Evolutionary conservation across 495 filamentous ascomycete species (phyloP), one percentile per base, ranked within the genome.

Genomic region (Achaetomiella virescens): DNA sequence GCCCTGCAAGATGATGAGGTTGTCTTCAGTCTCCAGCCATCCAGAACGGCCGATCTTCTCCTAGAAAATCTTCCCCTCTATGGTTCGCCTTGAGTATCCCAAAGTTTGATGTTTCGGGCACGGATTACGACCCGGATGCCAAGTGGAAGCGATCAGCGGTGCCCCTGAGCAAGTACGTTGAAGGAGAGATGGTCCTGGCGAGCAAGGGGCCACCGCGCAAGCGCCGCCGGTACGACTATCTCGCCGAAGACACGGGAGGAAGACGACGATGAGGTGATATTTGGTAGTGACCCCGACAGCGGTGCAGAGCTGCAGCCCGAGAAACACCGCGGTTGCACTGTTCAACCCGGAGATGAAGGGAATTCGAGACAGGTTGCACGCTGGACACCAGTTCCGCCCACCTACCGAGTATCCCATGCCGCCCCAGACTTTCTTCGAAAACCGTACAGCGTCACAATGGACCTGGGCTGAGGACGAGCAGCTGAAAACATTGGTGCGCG

Each of bases 351-450:
- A 96, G 54, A 93, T 92, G 74, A 95, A 91, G 67, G 81, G 83
- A 46, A 90, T 95, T 25, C 83, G 91, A 49, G 91, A 96, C 61
- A 83, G 93, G 9, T 83, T 97, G 14, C 89, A 96, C 62, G 90
- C 89, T n/a, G 85, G 86, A 5, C 91, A 96, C 68, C 85, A 90
- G 47, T 97, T 97, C 71, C 79, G 90, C 54, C 92, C 92, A n/a
- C 93, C 93, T 12, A 86, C 85, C 6, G 91, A 97, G 67, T 81
- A 89, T 67, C 77, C 78, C 1, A 96, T 97, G 89, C 93, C 93
- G 6, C 83, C 86, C 17, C 84, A 89, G 61, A 81, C 78, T 37
- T 98, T 97, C 70, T 97, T 91, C 62, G 95, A 98, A 69, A 83
- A 76, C 49, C 78, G 95, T 17, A 79, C 75, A 44, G 84, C 90